A percentile compares a stretch with the other conserved stretches of the same genome.
Evolutionary conservation across 805 yeast species (phyloP).

Genomic region (Phaffomyces opuntiae): DNA sequence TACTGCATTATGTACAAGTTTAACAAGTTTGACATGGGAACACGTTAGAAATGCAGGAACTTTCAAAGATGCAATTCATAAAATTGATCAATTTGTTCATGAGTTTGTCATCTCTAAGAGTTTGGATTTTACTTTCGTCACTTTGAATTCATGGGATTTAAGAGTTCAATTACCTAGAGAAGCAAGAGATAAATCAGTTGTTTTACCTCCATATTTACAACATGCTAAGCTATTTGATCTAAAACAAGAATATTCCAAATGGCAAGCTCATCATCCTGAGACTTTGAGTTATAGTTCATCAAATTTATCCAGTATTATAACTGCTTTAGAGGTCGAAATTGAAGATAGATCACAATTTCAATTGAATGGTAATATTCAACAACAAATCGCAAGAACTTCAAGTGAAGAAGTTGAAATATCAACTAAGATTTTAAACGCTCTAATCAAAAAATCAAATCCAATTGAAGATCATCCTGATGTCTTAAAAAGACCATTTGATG

Average conservation of each 20-base stretch:
- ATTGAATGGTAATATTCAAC: constrained; percentile 11
- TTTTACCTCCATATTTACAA: constrained; percentile 67
- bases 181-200: constrained; percentile 67
- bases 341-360: constrained; percentile 11
- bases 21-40: constrained; percentile 54
- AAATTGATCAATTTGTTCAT: constrained; percentile 45
- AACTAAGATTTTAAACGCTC: constrained; percentile 36
- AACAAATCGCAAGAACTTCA: constrained; percentile 33
- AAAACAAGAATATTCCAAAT: constrained; percentile 61
- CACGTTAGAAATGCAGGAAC: constrained; percentile 48
- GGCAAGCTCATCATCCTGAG: constrained; percentile 62
- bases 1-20: constrained; percentile 46
- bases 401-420: constrained; percentile 39
- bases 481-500: constrained; percentile 68
- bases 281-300: constrained; percentile 26
- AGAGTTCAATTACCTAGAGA: constrained; percentile 76
- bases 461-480: constrained; percentile 44
- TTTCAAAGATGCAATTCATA: constrained; percentile 55
- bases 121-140: constrained; percentile 56
- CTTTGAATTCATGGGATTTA: constrained; percentile 62
- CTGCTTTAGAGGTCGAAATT: constrained; percentile 24
- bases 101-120: constrained; percentile 34
- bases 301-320: constrained; percentile 21
- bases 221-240: constrained; percentile 74
- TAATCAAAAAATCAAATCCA: constrained; percentile 42